A percentile compares a stretch with the other conserved stretches of the same genome.
phyloP scores from a whole-genome alignment of 139 green algal species.

The Chlamydomonas sphaeroides region DNA sequence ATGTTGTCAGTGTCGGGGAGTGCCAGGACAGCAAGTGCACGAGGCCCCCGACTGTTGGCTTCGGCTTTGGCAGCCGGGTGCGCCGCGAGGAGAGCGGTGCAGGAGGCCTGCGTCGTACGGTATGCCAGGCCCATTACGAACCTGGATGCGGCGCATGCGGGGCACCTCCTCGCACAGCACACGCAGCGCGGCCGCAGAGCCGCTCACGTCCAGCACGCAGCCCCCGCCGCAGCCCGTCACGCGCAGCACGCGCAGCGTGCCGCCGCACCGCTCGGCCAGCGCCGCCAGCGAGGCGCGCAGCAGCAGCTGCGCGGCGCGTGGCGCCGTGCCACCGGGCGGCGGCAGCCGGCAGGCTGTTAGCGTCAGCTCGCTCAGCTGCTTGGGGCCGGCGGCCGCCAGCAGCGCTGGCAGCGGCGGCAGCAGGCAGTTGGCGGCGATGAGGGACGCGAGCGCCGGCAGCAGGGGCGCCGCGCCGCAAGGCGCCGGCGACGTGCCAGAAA shows the following conservation, averaged over 20 bases:
- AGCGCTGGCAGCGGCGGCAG: conserved; percentile 20
- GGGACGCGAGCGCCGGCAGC: conserved; percentile 4
- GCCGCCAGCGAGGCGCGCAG: not conserved
- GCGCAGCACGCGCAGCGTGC: not conserved
- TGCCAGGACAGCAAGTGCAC: too few species aligned
- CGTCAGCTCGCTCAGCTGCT: not conserved
- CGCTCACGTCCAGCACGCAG: not conserved
- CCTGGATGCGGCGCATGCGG: conserved; percentile 2
- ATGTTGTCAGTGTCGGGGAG: too few species aligned
- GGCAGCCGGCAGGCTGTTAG: not conserved
- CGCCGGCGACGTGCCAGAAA: too few species aligned
- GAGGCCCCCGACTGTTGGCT: too few species aligned
- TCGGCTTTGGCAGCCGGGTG: too few species aligned
- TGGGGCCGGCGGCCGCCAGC: conserved; percentile 17
- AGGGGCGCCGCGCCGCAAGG: not conserved
- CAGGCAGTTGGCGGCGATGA: not conserved
- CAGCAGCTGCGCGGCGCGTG: not conserved
- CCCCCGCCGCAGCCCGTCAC: not conserved
- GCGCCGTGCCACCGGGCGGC: not conserved
- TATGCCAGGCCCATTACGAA: too few species aligned
- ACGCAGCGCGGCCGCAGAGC: not conserved
- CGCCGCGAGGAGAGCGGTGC: conserved; percentile 8
- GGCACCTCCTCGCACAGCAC: not conserved
- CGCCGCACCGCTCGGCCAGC: not conserved
- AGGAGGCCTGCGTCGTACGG: too few species aligned